Percentiles rank a stretch among this genome's conserved stretches.
These are phyloP conservation scores for Apiospora kogelbergensis DNA, from an alignment of 2,329 filamentous ascomycete genomes.

Conservation along the genomic window DNA sequence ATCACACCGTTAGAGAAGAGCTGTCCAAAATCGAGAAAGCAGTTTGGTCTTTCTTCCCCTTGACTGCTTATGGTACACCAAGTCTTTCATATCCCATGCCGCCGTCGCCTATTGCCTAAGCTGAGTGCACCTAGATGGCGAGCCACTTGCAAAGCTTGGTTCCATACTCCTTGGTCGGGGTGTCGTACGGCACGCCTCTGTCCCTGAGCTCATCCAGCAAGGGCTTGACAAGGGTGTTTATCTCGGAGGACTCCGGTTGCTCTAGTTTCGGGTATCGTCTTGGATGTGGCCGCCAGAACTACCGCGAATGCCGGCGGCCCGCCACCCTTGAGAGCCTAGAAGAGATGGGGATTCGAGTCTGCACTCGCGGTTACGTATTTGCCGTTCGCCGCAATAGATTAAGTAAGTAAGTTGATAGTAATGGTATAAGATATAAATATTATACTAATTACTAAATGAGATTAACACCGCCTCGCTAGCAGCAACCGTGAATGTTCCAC, in stretches of 20 bases:
- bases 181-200: slow-evolving; percentile 29
- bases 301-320: slow-evolving; percentile 54
- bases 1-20: too few relatives aligned
- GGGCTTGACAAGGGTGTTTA: slow-evolving; percentile 35
- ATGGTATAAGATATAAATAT: too few relatives aligned
- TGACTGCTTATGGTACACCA: too few relatives aligned
- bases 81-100: too few relatives aligned
- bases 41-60: too few relatives aligned
- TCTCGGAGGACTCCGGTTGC: slow-evolving; percentile 41
- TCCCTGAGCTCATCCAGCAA: slow-evolving; percentile 33
- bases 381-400: slow-evolving; percentile 47
- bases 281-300: slow-evolving; percentile 52
- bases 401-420: too few relatives aligned
- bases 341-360: slow-evolving; percentile 50
- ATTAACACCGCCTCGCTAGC: too few relatives aligned
- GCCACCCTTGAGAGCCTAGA: slow-evolving; percentile 57
- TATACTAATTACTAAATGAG: too few relatives aligned
- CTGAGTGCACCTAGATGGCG: too few relatives aligned
- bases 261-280: slow-evolving; percentile 47
- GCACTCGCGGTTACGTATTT: slow-evolving; percentile 42
- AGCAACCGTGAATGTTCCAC: too few relatives aligned
- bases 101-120: too few relatives aligned
- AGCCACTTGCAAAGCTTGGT: slow-evolving; percentile 24
- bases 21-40: too few relatives aligned
- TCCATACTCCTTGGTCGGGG: slow-evolving; percentile 27